A percentile compares a stretch with the other conserved stretches of the same genome.
Conservation (phyloP, 345 rosid species). For the Hibiscus trionum region DNA sequence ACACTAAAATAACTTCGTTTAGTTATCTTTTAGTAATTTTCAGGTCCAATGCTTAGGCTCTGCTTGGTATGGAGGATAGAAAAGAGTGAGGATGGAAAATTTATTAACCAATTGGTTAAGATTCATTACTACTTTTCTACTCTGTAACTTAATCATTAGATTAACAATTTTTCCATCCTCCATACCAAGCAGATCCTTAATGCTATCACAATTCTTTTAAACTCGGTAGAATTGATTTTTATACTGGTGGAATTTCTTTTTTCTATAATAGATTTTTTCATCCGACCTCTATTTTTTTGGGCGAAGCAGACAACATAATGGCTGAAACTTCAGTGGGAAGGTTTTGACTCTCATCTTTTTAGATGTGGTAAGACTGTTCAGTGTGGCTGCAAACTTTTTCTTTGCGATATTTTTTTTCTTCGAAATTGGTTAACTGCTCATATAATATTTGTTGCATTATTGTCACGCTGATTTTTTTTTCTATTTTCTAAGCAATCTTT, state of each 20-base stretch:
- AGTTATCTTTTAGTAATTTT: slow-evolving; percentile 9
- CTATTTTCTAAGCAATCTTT: not conserved
- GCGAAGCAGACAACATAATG: slow-evolving; percentile 49
- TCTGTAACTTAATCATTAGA: too few relatives aligned
- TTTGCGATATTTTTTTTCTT: slow-evolving; percentile 8
- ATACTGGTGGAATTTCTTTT: slow-evolving; percentile 27
- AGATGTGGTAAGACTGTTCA: slow-evolving; percentile 46
- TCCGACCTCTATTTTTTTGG: slow-evolving; percentile 42
- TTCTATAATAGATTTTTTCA: slow-evolving; percentile 48
- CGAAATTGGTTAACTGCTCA: slow-evolving; percentile 5
- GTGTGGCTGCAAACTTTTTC: slow-evolving; percentile 9
- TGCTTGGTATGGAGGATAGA: too few relatives aligned
- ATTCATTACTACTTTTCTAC: too few relatives aligned
- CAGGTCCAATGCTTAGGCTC: slow-evolving; percentile 13
- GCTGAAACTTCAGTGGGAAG: slow-evolving; percentile 52
- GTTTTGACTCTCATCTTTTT: slow-evolving; percentile 45
- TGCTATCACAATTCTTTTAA: slow-evolving; percentile 8
- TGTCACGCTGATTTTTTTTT: not conserved
- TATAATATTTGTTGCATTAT: not conserved
- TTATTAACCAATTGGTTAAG: too few relatives aligned
- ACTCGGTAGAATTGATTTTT: slow-evolving; percentile 22
- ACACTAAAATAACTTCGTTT: not conserved
- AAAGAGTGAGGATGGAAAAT: too few relatives aligned
- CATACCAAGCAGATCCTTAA: too few relatives aligned
- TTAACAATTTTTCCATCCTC: too few relatives aligned